A percentile compares a stretch with the other conserved stretches of the same genome.
Conservation (phyloP, 2,329 filamentous ascomycete genomes). For the Sporothrix phasma region DNA sequence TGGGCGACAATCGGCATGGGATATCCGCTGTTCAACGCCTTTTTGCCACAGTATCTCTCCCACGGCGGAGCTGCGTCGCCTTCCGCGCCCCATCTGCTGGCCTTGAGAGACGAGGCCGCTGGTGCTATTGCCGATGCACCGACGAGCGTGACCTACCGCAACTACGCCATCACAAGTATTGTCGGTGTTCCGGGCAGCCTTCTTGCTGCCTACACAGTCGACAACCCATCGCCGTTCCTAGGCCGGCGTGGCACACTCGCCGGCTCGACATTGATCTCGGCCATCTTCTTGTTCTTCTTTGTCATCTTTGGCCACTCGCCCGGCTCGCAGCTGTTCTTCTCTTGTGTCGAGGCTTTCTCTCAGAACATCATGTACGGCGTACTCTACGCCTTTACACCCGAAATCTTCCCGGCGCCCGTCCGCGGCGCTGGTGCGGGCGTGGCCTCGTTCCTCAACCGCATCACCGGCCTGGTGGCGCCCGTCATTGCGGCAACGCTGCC, state of each 20-base stretch:
- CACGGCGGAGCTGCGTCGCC: conserved; percentile 35
- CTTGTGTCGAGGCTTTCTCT: conserved; percentile 58
- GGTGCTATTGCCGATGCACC: conserved; percentile 24
- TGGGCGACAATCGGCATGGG: conserved; percentile 80
- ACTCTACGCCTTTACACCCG: conserved; percentile 66
- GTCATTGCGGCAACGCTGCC: conserved; percentile 54
- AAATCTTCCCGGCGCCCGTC: conserved; percentile 64
- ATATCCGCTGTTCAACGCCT: conserved; percentile 81
- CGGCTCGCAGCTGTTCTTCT: conserved; percentile 52
- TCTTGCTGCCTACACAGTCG: conserved; percentile 62
- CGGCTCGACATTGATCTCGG: conserved; percentile 55
- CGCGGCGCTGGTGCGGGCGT: conserved; percentile 64
- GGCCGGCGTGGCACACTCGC: conserved; percentile 67
- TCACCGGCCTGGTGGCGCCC: conserved; percentile 58
- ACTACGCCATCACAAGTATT: conserved; percentile 71
- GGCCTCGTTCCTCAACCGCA: conserved; percentile 58
- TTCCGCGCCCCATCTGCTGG: conserved; percentile 25
- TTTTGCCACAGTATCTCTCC: conserved; percentile 76
- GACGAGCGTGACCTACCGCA: conserved; percentile 55
- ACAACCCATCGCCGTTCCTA: conserved; percentile 49
- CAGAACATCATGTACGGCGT: conserved; percentile 73
- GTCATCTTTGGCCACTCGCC: conserved; percentile 48
- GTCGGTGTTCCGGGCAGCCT: conserved; percentile 69
- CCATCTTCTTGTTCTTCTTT: conserved; percentile 59
- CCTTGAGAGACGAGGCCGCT: conserved; percentile 19